phyloP scores from a whole-genome alignment of 2,329 filamentous ascomycete genomes.

The Venturiaceae sp. region DNA sequence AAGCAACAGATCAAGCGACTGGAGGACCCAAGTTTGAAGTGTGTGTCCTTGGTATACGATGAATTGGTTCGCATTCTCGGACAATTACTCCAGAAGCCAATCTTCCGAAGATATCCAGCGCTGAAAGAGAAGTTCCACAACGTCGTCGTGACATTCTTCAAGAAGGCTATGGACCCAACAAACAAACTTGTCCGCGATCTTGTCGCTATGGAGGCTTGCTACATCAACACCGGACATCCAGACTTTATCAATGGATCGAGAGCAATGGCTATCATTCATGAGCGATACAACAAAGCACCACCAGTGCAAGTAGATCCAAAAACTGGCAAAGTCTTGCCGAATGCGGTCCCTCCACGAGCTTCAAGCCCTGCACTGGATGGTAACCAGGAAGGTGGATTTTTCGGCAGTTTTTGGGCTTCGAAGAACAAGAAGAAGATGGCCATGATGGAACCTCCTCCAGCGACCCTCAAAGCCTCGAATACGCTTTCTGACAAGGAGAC shows the following conservation, averaged over 20 bases:
- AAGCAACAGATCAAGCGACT: conserved; percentile 97
- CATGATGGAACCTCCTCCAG: conserved; percentile 94
- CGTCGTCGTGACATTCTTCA: conserved; percentile 91
- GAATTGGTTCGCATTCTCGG: conserved; percentile 92
- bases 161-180: conserved; percentile 95
- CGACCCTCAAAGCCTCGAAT: conserved; percentile 87
- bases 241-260: conserved; percentile 96
- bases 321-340: conserved; percentile 85
- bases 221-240: conserved; percentile 96
- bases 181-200: conserved; percentile 94
- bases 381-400: conserved; percentile 67
- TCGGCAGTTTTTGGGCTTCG: conserved; percentile 95
- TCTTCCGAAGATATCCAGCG: conserved; percentile 87
- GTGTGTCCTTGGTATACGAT: conserved; percentile 93
- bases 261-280: conserved; percentile 95
- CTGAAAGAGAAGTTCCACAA: conserved; percentile 95
- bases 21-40: conserved; percentile 95
- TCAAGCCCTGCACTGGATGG: conserved; percentile 64
- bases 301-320: conserved; percentile 96
- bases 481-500: conserved; percentile 88
- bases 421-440: conserved; percentile 99
- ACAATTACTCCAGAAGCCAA: conserved; percentile 76
- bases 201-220: conserved; percentile 91
- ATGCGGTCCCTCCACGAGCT: conserved; percentile 56
- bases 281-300: conserved; percentile 66